A percentile compares a stretch with the other conserved stretches of the same genome.
Evolutionary conservation across 1,284 basidiomycete genomes (phyloP).

Genomic region (Cutaneotrichosporon sp.): DNA sequence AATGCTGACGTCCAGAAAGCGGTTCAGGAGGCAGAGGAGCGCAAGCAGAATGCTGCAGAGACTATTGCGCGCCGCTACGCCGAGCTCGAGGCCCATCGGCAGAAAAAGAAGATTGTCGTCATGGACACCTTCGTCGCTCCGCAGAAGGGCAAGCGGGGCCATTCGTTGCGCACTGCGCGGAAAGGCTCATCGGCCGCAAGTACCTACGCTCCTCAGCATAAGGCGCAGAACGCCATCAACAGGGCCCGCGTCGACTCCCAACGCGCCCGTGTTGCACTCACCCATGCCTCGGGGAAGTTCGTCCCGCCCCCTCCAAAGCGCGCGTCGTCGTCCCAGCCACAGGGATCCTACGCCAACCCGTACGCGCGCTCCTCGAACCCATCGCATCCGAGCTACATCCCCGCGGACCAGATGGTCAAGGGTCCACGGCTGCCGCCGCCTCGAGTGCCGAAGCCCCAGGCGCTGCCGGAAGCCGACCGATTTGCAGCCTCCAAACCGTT

Average conservation of each 20-base stretch:
- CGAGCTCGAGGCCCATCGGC: constrained; percentile 34
- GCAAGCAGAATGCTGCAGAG: constrained; percentile 28
- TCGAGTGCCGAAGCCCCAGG: constrained; percentile 16
- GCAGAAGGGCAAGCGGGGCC: background rate
- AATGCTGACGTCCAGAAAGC: constrained; percentile 30
- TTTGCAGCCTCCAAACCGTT: background rate
- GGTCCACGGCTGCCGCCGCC: constrained; percentile 4
- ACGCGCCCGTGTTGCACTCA: constrained; percentile 36
- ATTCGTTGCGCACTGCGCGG: background rate
- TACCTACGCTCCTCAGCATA: background rate
- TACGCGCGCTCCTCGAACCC: background rate
- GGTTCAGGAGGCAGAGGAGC: constrained; percentile 29
- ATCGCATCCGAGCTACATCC: background rate
- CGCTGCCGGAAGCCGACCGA: background rate
- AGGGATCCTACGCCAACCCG: background rate
- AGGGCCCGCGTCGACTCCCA: constrained; percentile 38
- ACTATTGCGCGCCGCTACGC: constrained; percentile 34
- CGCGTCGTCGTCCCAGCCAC: background rate
- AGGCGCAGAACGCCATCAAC: constrained; percentile 20
- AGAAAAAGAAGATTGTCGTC: constrained; percentile 33
- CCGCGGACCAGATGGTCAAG: background rate
- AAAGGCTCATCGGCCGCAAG: constrained; percentile 1
- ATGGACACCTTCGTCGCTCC: constrained; percentile 26
- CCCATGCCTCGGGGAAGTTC: constrained; percentile 36
- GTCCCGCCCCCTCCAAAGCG: constrained; percentile 23